Base-by-base conservation (phyloP, 257 asterid species). In the Gardenia jasminoides region DNA sequence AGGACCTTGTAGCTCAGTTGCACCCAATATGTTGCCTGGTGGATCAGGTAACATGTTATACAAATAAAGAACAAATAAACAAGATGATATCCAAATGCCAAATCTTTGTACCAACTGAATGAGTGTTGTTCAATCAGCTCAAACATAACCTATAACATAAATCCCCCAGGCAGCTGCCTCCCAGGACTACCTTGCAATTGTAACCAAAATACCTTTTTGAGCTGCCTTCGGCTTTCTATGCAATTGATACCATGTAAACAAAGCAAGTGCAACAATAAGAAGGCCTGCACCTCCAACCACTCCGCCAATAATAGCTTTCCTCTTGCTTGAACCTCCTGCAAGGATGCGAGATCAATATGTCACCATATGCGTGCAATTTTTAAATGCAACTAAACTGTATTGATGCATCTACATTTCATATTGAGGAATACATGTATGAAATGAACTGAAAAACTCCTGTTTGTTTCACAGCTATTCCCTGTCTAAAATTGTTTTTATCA, bases 1-100 rank as follows among this genome's bases (percentile, higher is more conserved):
- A 22, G 98, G 98, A 24, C 97, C 94, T 88, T 89, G 96, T 58
- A 94, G 62, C 72, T 94, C 94, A 13, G 93, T 92, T 83, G 90
- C 87, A 22, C 97, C 95, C 88, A 92, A 77, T 68, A 92, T 88
- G 78, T 90, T 76, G 62, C 82, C 97, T 93, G 83, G 54, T 50
- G 4, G 19, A 79, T 16, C 11, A 67, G 2, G 43, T 1, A 67
- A 39, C 26, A 19, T 22, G 20, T 26, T n/a, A 31, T 7, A 80
- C n/a, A 31, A 16, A 65, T 10, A 26, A 74, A 79, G 58, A 54
- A 76, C 8, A 50, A 64, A 54, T 43, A 30, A 59, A 78, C 11
- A 15, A 70, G 24, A 44, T 71, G 39, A 71, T 16, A 26, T 54
- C 30, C 2, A 20, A 67, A 16, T 33, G 22, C 52, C 26, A 74